phyloP scores from a whole-genome alignment of 2,329 filamentous ascomycete genomes.

The Diaporthe aspalathi region DNA sequence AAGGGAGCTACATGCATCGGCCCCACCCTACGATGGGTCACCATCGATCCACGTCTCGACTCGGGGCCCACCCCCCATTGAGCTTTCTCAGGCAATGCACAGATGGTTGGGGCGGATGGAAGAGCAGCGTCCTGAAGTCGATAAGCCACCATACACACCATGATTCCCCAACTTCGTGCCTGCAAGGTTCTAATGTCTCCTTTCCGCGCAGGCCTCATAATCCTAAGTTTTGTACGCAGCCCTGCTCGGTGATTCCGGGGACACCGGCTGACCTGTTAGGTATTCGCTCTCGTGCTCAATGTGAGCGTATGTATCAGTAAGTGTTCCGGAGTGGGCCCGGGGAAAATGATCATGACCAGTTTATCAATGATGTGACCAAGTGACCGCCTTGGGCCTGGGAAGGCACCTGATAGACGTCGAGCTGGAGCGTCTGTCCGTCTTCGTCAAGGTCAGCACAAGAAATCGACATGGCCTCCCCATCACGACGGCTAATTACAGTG shows the following conservation, averaged over 20 bases:
- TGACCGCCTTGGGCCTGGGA: conserved; percentile 19
- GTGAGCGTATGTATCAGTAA: conserved; percentile 21
- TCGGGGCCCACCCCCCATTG: too few relatives aligned
- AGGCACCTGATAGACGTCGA: conserved; percentile 8
- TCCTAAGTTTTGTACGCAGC: conserved; percentile 27
- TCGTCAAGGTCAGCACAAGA: conserved; percentile 17
- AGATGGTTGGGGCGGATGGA: neutral
- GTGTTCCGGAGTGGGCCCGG: neutral
- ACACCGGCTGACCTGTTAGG: conserved; percentile 6
- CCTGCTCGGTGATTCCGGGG: neutral
- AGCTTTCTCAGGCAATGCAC: neutral
- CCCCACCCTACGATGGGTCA: neutral
- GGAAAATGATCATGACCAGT: neutral
- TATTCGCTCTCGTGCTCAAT: conserved; percentile 25
- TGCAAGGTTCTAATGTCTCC: neutral
- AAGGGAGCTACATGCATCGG: neutral
- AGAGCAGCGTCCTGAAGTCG: too few relatives aligned
- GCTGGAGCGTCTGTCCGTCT: neutral
- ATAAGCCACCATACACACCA: too few relatives aligned
- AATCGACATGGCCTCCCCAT: neutral
- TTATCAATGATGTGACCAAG: neutral
- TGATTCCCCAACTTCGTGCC: neutral
- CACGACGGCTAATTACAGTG: neutral
- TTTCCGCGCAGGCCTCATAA: neutral
- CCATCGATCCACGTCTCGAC: neutral